Conservation (phyloP, 768 basidiomycete genomes). For the Pleurotus ostreatus region DNA sequence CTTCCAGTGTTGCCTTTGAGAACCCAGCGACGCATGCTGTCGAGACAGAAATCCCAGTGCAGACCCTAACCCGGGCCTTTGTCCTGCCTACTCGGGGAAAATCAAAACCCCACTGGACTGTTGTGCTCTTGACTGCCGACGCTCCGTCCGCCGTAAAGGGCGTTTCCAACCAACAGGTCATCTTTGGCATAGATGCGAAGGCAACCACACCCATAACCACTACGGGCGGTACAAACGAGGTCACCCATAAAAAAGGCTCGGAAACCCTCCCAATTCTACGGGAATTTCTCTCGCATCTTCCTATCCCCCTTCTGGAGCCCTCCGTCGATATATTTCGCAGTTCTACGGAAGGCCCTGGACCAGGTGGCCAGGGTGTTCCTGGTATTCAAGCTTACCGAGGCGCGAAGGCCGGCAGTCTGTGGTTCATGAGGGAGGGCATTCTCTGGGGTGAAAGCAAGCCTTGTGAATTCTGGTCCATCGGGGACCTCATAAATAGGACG, state of each 20-base stretch:
- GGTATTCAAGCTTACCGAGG: conserved; percentile 67
- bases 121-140: conserved; percentile 59
- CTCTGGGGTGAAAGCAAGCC: conserved; percentile 76
- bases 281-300: conserved; percentile 48
- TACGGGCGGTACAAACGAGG: conserved; percentile 22
- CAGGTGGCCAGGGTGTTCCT: conserved; percentile 42
- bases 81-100: conserved; percentile 74
- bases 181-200: conserved; percentile 68
- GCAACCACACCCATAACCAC: conserved; percentile 42
- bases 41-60: conserved; percentile 49
- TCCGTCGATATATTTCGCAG: conserved; percentile 52
- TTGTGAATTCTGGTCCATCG: conserved; percentile 71
- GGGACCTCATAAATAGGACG: conserved; percentile 45
- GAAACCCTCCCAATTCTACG: conserved; percentile 47
- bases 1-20: conserved; percentile 45
- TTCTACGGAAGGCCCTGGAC: conserved; percentile 26
- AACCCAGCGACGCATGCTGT: conserved; percentile 44
- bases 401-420: conserved; percentile 68
- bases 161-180: conserved; percentile 47
- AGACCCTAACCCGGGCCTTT: conserved; percentile 56
- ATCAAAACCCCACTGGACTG: conserved; percentile 67
- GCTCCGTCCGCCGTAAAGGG: conserved; percentile 39
- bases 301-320: conserved; percentile 42
- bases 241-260: conserved; percentile 39
- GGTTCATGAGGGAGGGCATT: conserved; percentile 67